Percentiles rank a stretch among this genome's conserved stretches.
Conservation (phyloP, 2,329 filamentous ascomycete species). For the Epichloe sp. region DNA sequence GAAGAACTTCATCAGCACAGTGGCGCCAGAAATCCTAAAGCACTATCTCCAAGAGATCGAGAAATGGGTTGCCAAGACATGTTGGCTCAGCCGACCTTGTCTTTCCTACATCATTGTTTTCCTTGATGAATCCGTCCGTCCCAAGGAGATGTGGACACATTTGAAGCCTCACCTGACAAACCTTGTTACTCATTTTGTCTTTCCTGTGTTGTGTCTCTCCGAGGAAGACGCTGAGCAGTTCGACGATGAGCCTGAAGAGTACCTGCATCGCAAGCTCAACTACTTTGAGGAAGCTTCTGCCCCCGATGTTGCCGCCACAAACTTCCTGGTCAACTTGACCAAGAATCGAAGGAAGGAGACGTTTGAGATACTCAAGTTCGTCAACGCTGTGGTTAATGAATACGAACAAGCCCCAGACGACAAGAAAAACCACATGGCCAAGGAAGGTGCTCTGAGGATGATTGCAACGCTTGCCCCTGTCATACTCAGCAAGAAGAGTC, state of each 20-base stretch:
- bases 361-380: slow-evolving; percentile 85
- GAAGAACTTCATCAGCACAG: slow-evolving; percentile 79
- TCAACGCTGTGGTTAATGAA: slow-evolving; percentile 87
- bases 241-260: slow-evolving; percentile 87
- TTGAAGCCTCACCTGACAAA: slow-evolving; percentile 89
- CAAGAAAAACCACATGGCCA: slow-evolving; percentile 87
- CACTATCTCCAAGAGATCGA: slow-evolving; percentile 90
- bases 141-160: slow-evolving; percentile 92
- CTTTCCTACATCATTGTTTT: slow-evolving; percentile 89
- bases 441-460: slow-evolving; percentile 93
- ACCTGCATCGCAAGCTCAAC: slow-evolving; percentile 92
- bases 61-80: slow-evolving; percentile 89
- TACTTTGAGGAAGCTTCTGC: slow-evolving; percentile 95
- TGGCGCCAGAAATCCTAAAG: slow-evolving; percentile 92
- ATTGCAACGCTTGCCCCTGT: slow-evolving; percentile 91
- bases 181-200: slow-evolving; percentile 86
- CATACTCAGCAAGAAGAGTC: slow-evolving; percentile 94
- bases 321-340: slow-evolving; percentile 88
- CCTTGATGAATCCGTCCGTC: slow-evolving; percentile 92
- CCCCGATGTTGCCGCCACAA: slow-evolving; percentile 89
- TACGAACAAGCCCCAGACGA: slow-evolving; percentile 76
- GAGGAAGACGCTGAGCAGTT: slow-evolving; percentile 91
- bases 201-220: slow-evolving; percentile 85
- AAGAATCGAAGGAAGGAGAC: slow-evolving; percentile 93
- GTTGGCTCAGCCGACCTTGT: slow-evolving; percentile 90